Conservation (phyloP, 2,329 filamentous ascomycete genomes). For the Penicillium fuscoglaucum region DNA sequence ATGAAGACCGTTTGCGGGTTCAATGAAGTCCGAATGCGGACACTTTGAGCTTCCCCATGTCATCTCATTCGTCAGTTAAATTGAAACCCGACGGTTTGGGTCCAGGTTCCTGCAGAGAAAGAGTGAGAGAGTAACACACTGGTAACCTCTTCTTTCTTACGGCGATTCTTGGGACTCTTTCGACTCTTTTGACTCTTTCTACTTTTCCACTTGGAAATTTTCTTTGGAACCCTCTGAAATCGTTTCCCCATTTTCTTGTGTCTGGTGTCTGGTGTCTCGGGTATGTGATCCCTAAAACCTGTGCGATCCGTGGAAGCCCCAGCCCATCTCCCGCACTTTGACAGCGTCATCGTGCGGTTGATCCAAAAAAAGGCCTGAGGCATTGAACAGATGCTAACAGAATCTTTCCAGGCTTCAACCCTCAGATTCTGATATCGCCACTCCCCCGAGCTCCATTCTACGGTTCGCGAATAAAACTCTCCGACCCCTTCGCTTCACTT, state of each 20-base stretch:
- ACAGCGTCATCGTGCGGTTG: conserved; percentile 34
- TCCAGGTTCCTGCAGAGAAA: conserved; percentile 3
- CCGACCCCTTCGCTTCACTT: conserved; percentile 2
- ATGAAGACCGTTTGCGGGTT: conserved; percentile 1
- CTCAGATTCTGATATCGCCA: conserved; percentile 9
- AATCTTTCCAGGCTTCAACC: not conserved
- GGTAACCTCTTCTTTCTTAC: not conserved
- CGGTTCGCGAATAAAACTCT: conserved; percentile 13
- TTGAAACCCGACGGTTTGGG: conserved; percentile 2
- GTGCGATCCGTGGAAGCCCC: conserved; percentile 32
- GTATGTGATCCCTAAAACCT: conserved; percentile 1
- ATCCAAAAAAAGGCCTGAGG: conserved; percentile 15
- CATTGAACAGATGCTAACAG: not conserved
- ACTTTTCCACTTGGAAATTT: not conserved
- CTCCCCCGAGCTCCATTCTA: conserved; percentile 9
- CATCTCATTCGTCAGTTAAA: not conserved
- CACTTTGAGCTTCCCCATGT: not conserved
- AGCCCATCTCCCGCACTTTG: conserved; percentile 38
- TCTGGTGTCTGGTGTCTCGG: not conserved
- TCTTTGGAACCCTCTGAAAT: not conserved
- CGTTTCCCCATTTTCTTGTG: conserved; percentile 1
- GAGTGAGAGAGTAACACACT: not conserved
- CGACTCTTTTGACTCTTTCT: no score
- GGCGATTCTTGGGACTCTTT: not conserved
- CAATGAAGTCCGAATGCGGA: conserved; percentile 1